Percentiles rank a stretch among this genome's conserved stretches.
Conservation (phyloP, 805 yeast species). For the Myxozyma nipponensis region DNA sequence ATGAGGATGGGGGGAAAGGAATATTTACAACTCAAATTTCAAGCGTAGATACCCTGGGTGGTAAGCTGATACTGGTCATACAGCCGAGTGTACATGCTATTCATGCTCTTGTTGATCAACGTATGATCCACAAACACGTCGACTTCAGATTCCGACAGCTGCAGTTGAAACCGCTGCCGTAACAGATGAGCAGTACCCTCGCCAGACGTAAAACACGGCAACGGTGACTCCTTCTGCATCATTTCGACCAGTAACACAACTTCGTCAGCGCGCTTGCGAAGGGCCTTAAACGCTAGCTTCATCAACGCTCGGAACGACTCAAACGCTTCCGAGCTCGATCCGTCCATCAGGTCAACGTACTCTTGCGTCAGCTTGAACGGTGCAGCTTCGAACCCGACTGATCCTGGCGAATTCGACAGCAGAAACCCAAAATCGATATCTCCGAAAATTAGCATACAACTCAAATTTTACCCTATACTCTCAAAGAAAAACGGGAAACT, state of each 20-base stretch:
- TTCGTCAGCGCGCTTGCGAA: slow-evolving; percentile 70
- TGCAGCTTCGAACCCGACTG: slow-evolving; percentile 95
- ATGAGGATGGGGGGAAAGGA: background rate
- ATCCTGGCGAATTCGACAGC: slow-evolving; percentile 91
- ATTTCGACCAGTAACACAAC: slow-evolving; percentile 80
- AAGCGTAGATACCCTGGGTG: slow-evolving; percentile 84
- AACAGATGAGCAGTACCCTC: slow-evolving; percentile 74
- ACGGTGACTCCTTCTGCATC: slow-evolving; percentile 85
- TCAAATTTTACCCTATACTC: background rate
- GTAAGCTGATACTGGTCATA: slow-evolving; percentile 93
- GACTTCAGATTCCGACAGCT: slow-evolving; percentile 65
- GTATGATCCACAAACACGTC: slow-evolving; percentile 73
- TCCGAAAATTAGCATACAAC: background rate
- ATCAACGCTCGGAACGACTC: slow-evolving; percentile 57
- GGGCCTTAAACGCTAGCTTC: slow-evolving; percentile 67
- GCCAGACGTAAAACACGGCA: slow-evolving; percentile 91
- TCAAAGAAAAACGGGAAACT: slow-evolving; percentile 2
- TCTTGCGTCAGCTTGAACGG: slow-evolving; percentile 91
- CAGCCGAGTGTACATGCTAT: slow-evolving; percentile 83
- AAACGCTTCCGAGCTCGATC: slow-evolving; percentile 60
- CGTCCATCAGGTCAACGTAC: slow-evolving; percentile 85
- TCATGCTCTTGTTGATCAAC: slow-evolving; percentile 75
- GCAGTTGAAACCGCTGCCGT: slow-evolving; percentile 76
- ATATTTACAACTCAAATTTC: background rate
- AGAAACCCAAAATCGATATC: slow-evolving; percentile 95